Percentiles rank a stretch among this genome's conserved stretches.
Evolutionary conservation across 164 flowering plant species (phyloP).

Genomic region (Saururus chinensis): DNA sequence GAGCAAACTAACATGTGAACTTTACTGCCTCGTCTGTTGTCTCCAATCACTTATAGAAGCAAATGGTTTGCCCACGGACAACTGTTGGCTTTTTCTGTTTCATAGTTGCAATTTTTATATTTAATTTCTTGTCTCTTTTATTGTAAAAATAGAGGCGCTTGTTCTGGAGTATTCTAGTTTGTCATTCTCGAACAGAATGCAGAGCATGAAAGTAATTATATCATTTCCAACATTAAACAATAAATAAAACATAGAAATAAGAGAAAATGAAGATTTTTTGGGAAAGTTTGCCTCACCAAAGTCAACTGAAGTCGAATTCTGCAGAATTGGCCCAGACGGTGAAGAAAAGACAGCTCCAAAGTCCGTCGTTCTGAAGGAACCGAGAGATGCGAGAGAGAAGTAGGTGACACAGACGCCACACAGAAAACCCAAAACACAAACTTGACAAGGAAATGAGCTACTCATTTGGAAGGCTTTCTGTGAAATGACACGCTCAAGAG

Average conservation of each 20-base stretch:
- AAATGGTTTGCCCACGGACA: not conserved
- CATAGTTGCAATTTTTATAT: too few relatives aligned
- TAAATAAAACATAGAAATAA: not conserved
- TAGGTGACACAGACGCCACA: constrained; percentile 76
- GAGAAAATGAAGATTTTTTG: not conserved
- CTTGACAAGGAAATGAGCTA: constrained; percentile 72
- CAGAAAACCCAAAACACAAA: constrained; percentile 78
- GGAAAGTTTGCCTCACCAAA: constrained; percentile 28
- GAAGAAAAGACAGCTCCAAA: constrained; percentile 27
- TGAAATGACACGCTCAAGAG: constrained; percentile 68
- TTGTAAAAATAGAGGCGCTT: too few relatives aligned
- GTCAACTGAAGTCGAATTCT: constrained; percentile 24
- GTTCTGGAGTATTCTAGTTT: too few relatives aligned
- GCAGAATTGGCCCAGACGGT: constrained; percentile 18
- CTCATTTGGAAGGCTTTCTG: constrained; percentile 78
- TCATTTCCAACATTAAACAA: not conserved
- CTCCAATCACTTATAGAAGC: not conserved
- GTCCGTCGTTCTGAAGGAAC: constrained; percentile 35
- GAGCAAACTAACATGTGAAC: too few relatives aligned
- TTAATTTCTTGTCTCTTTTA: too few relatives aligned
- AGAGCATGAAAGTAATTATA: too few relatives aligned
- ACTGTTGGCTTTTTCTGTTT: too few relatives aligned
- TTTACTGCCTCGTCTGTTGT: too few relatives aligned
- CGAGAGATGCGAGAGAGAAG: constrained; percentile 52
- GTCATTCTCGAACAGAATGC: too few relatives aligned